Conservation (phyloP, 139 green algal species). For the Tetraselmis striata region DNA sequence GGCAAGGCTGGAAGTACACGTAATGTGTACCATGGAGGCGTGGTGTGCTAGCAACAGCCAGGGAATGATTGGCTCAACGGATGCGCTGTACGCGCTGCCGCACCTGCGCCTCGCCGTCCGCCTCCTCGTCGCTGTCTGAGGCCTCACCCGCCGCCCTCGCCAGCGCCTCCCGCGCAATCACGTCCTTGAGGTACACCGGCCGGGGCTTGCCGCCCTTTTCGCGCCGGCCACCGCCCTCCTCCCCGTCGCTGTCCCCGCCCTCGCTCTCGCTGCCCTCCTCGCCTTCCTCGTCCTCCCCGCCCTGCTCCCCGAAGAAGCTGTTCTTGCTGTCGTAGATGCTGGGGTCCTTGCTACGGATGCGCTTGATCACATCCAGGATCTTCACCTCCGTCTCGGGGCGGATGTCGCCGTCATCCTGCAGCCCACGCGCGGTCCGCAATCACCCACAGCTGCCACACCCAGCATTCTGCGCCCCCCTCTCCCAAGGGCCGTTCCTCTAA, state of each 20-base stretch:
- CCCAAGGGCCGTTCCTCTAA: too few relatives aligned
- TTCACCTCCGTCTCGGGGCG: slow-evolving; percentile 42
- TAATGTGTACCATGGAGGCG: too few relatives aligned
- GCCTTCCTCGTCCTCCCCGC: too few relatives aligned
- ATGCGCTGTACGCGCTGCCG: too few relatives aligned
- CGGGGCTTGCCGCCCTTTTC: slow-evolving; percentile 33
- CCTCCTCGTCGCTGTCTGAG: slow-evolving; percentile 16
- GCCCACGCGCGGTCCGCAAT: not conserved
- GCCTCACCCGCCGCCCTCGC: slow-evolving; percentile 29
- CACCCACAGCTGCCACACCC: too few relatives aligned
- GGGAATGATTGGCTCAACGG: too few relatives aligned
- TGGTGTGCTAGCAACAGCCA: too few relatives aligned
- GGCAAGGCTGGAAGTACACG: too few relatives aligned
- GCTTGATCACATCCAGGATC: slow-evolving; percentile 65
- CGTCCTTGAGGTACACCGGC: slow-evolving; percentile 72
- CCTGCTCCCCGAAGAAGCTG: slow-evolving; percentile 71
- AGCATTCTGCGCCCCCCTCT: too few relatives aligned
- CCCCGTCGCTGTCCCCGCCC: slow-evolving; percentile 14
- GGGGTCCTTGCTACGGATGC: slow-evolving; percentile 61
- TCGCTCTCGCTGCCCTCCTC: slow-evolving; percentile 30
- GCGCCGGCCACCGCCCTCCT: slow-evolving; percentile 5
- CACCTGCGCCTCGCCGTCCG: not conserved
- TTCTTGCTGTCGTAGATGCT: slow-evolving; percentile 61
- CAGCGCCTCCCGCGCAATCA: slow-evolving; percentile 61
- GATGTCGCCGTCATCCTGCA: slow-evolving; percentile 49